Evolutionary conservation across 1,284 basidiomycete species (phyloP).

Genomic region (Moesziomyces aphidis): DNA sequence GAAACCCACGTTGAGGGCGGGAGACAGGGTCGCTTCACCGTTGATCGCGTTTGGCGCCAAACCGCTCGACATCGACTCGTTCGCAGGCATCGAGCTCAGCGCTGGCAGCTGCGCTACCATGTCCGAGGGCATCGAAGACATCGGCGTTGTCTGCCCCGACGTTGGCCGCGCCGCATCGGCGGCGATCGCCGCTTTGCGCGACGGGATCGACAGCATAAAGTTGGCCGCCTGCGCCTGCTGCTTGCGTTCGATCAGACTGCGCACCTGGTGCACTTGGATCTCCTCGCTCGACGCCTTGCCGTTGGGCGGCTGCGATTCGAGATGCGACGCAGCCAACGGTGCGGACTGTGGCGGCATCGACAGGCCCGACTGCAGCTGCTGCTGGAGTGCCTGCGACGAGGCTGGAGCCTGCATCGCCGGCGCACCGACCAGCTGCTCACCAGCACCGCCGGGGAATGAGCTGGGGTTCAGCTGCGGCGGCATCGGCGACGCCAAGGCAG

Average conservation of each 20-base stretch:
- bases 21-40: constrained; percentile 27
- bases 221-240: constrained; percentile 56
- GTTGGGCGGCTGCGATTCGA: constrained; percentile 20
- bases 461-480: constrained; percentile 33
- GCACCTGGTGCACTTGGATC: constrained; percentile 45
- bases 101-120: constrained; percentile 49
- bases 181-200: constrained; percentile 41
- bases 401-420: constrained; percentile 33
- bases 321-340: constrained; percentile 35
- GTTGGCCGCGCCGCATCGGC: constrained; percentile 30
- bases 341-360: constrained; percentile 28
- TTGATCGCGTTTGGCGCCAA: constrained; percentile 21
- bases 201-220: constrained; percentile 57
- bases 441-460: constrained; percentile 28
- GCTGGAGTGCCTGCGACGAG: constrained; percentile 40
- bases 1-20: constrained; percentile 31
- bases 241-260: constrained; percentile 55
- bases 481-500: constrained; percentile 43
- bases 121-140: constrained; percentile 56
- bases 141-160: constrained; percentile 52
- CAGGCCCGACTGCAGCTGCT: constrained; percentile 29
- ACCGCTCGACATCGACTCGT: constrained; percentile 25
- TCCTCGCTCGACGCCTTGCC: constrained; percentile 40
- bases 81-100: constrained; percentile 35
- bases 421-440: constrained; percentile 15